A percentile compares a stretch with the other conserved stretches of the same genome.
Evolutionary conservation across 805 yeast species (phyloP).

Genomic region (Wickerhamomyces tratensis): DNA sequence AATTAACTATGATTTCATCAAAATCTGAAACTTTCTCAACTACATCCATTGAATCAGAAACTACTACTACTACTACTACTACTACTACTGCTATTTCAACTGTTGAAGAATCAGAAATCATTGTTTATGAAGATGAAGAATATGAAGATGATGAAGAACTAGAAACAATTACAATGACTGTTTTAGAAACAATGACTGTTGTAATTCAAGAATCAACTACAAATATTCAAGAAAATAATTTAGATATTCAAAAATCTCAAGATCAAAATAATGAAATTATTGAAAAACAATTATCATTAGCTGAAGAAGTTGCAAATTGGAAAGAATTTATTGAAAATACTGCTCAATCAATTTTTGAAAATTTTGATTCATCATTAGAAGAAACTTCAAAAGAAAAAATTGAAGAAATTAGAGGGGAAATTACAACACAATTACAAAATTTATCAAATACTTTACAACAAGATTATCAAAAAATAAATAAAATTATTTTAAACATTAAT

Average conservation of each 20-base stretch:
- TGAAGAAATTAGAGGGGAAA: slow-evolving; percentile 16
- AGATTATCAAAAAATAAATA: slow-evolving; percentile 20
- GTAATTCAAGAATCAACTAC: slow-evolving; percentile 4
- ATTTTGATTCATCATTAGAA: slow-evolving; percentile 28
- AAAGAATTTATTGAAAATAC: slow-evolving; percentile 25
- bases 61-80: not conserved
- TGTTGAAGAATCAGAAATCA: slow-evolving; percentile 6
- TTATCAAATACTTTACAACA: slow-evolving; percentile 18
- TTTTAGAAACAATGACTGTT: slow-evolving; percentile 10
- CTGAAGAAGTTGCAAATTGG: slow-evolving; percentile 28
- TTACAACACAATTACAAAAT: slow-evolving; percentile 25
- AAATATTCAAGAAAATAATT: slow-evolving; percentile 1
- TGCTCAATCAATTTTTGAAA: slow-evolving; percentile 26
- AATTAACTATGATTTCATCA: too few species aligned
- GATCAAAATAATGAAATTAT: slow-evolving; percentile 2
- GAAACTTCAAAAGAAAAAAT: slow-evolving; percentile 19
- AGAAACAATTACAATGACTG: slow-evolving; percentile 9
- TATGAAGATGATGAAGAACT: slow-evolving; percentile 2
- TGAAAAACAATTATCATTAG: slow-evolving; percentile 17
- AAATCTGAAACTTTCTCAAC: too few species aligned
- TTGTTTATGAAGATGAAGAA: slow-evolving; percentile 2
- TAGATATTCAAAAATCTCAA: slow-evolving; percentile 4
- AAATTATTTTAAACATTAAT: slow-evolving; percentile 27
- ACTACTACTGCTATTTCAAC: slow-evolving; percentile 2
- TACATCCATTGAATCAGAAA: not conserved